Percentiles rank a stretch among this genome's conserved stretches.
Evolutionary conservation across 176 grass and related monocot genomes (phyloP).

Genomic region (Oropetium thomaeum): DNA sequence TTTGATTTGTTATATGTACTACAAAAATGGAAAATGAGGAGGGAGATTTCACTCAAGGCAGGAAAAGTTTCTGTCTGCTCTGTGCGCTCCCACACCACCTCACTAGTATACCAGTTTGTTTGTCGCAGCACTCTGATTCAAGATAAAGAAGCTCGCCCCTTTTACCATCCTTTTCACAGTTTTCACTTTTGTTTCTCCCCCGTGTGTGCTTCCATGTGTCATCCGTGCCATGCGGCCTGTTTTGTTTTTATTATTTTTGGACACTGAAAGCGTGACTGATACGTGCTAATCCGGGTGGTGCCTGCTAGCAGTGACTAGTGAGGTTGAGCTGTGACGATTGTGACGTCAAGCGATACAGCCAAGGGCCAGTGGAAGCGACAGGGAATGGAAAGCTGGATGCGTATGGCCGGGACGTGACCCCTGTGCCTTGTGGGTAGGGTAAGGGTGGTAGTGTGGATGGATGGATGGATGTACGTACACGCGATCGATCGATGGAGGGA

Average conservation of each 20-base stretch:
- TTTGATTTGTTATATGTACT: not conserved
- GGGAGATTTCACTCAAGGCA: not conserved
- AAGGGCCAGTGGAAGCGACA: not conserved
- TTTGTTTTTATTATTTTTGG: not conserved
- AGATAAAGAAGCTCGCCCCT: not conserved
- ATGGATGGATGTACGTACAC: not conserved
- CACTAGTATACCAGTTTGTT: not conserved
- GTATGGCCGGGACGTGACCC: not conserved
- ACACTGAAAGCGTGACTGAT: not conserved
- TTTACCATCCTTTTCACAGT: not conserved
- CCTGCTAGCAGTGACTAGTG: too few relatives aligned
- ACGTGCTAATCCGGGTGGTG: not conserved
- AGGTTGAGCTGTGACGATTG: not conserved
- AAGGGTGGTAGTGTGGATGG: not conserved
- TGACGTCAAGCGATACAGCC: not conserved
- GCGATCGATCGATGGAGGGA: too few relatives aligned
- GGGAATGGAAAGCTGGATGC: not conserved
- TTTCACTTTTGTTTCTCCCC: not conserved
- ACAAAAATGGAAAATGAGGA: too few relatives aligned
- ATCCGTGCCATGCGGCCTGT: not conserved
- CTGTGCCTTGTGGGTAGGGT: not conserved
- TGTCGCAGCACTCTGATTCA: not conserved
- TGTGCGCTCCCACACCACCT: not conserved
- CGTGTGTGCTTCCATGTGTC: constrained; percentile 12
- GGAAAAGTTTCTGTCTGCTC: not conserved